A percentile compares a stretch with the other conserved stretches of the same genome.
phyloP scores from a whole-genome alignment of 2,329 filamentous ascomycete species.

The Aureobasidium sp. region DNA sequence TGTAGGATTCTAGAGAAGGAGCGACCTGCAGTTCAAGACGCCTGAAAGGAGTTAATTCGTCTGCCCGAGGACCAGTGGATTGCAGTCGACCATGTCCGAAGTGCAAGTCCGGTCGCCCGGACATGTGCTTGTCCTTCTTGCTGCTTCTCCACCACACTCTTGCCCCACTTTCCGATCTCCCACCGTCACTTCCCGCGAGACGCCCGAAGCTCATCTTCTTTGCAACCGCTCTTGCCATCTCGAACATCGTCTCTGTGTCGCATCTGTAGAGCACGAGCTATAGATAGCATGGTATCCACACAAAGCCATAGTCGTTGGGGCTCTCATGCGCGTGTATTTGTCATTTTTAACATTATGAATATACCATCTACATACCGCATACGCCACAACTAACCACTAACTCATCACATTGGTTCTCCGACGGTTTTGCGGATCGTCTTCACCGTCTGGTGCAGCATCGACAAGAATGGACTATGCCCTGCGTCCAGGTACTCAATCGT shows the following conservation, averaged over 20 bases:
- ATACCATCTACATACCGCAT: background rate
- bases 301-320: background rate
- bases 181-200: background rate
- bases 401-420: constrained; percentile 12
- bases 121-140: background rate
- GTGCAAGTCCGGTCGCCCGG: background rate
- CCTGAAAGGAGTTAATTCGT: too few relatives aligned
- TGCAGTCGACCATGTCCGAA: background rate
- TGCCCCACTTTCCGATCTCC: background rate
- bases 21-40: background rate
- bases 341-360: background rate
- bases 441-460: constrained; percentile 22
- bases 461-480: constrained; percentile 25
- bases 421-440: constrained; percentile 15
- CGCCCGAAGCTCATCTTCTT: background rate
- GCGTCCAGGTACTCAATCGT: constrained; percentile 22
- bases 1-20: background rate
- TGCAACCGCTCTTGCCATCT: background rate
- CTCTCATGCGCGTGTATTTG: background rate
- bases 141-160: background rate
- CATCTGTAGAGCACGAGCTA: background rate
- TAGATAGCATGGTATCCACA: background rate
- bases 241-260: background rate
- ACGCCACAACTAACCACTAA: background rate
- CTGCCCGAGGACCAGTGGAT: background rate